These are phyloP conservation scores for Sarocladium strictum DNA, from an alignment of 2,329 filamentous ascomycete genomes.

Conservation along the genomic window DNA sequence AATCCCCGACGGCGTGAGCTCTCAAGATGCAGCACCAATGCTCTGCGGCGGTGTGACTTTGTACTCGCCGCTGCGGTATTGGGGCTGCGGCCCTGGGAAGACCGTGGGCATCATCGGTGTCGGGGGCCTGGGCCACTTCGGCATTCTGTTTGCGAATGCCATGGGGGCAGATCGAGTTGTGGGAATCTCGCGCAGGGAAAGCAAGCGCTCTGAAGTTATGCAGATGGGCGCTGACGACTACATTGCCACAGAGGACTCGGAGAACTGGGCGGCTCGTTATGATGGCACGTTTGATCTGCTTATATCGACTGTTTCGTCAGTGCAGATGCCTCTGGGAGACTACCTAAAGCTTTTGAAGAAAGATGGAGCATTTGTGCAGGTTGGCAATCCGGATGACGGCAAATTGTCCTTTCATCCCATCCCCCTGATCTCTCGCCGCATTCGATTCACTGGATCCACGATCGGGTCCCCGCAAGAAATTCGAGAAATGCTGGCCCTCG, in stretches of 20 bases:
- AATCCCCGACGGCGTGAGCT: constrained; percentile 36
- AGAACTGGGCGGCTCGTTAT: constrained; percentile 49
- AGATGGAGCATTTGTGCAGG: constrained; percentile 58
- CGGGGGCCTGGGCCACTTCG: constrained; percentile 65
- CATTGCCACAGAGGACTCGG: constrained; percentile 38
- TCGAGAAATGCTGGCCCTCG: constrained; percentile 52
- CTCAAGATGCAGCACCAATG: constrained; percentile 51
- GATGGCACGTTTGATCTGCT: constrained; percentile 50
- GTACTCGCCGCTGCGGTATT: constrained; percentile 55
- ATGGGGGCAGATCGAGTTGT: constrained; percentile 57
- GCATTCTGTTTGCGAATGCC: constrained; percentile 61
- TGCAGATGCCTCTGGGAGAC: constrained; percentile 50
- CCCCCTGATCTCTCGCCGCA: constrained; percentile 48
- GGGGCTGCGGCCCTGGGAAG: constrained; percentile 62
- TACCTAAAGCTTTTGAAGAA: constrained; percentile 55
- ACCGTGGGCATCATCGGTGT: constrained; percentile 61
- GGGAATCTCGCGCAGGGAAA: constrained; percentile 48
- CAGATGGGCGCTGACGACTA: constrained; percentile 51
- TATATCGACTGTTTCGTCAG: constrained; percentile 47
- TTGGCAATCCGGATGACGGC: constrained; percentile 37
- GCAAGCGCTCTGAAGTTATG: constrained; percentile 49
- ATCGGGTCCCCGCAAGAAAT: constrained; percentile 51
- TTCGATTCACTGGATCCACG: constrained; percentile 38
- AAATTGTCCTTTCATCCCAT: constrained; percentile 22
- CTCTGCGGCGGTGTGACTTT: constrained; percentile 66